These are phyloP conservation scores for Gleditsia sinensis DNA, from an alignment of 306 rosid genomes.

Conservation along the genomic window DNA sequence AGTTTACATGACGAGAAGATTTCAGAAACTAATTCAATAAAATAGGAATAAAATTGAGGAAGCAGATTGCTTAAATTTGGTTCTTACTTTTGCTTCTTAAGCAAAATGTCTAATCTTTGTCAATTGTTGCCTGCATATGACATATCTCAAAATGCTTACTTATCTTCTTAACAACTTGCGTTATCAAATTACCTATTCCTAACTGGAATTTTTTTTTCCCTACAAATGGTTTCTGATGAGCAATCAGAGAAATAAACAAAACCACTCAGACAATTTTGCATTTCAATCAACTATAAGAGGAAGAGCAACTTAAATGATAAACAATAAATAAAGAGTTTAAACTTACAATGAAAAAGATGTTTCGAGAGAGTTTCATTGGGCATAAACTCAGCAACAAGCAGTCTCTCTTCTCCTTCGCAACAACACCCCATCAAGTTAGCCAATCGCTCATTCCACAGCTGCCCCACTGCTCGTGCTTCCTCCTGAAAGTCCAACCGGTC, in stretches of 20 bases:
- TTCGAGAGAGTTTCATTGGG: constrained; percentile 94
- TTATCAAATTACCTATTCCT: not conserved
- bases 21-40: constrained; percentile 24
- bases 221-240: not conserved
- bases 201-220: not conserved
- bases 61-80: constrained; percentile 14
- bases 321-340: not conserved
- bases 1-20: not conserved
- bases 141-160: not conserved
- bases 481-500: constrained; percentile 55
- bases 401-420: constrained; percentile 88
- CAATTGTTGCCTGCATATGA: not conserved
- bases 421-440: constrained; percentile 93
- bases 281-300: not conserved
- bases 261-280: not conserved
- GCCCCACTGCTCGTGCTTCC: constrained; percentile 91
- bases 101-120: constrained; percentile 16
- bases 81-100: constrained; percentile 6
- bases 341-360: constrained; percentile 92
- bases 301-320: not conserved
- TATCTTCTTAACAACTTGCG: not conserved
- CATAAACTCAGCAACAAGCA: constrained; percentile 97
- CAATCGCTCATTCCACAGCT: constrained; percentile 68
- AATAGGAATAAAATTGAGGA: not conserved
- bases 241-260: not conserved